Percentiles rank a stretch among this genome's conserved stretches.
phyloP scores from a whole-genome alignment of 1,284 basidiomycete genomes.

The Ceraceosorus bombacis region DNA sequence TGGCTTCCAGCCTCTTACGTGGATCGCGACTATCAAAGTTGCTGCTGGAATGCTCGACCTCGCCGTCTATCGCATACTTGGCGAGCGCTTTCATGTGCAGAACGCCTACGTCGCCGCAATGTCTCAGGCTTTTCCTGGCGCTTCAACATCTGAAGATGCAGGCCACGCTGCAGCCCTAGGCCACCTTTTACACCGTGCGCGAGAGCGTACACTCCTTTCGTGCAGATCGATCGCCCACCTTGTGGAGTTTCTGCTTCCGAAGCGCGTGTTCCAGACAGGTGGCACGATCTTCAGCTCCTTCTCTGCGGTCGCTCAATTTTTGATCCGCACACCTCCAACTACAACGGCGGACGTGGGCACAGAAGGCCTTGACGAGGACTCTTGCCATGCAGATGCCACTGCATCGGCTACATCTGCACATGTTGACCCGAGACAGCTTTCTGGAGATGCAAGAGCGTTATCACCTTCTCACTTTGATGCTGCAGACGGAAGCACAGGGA shows the following conservation, averaged over 20 bases:
- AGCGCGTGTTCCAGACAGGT: conserved; percentile 31
- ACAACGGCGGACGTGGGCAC: conserved; percentile 4
- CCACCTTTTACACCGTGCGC: conserved; percentile 26
- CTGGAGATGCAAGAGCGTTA: conserved; percentile 1
- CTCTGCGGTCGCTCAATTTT: conserved; percentile 34
- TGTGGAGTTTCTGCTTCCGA: conserved; percentile 24
- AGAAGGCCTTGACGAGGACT: neutral
- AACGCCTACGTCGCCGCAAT: conserved; percentile 23
- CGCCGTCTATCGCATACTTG: conserved; percentile 28
- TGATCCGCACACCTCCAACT: conserved; percentile 18
- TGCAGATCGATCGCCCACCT: conserved; percentile 30
- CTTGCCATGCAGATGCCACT: neutral
- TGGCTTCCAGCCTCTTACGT: conserved; percentile 31
- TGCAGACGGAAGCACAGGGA: neutral
- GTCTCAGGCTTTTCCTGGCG: neutral
- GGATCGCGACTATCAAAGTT: conserved; percentile 34
- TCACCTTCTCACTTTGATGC: neutral
- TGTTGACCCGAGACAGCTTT: neutral
- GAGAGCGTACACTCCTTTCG: conserved; percentile 23
- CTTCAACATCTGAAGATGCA: neutral
- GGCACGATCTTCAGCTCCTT: conserved; percentile 29
- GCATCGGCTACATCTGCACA: neutral
- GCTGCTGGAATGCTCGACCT: conserved; percentile 30
- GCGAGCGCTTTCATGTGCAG: conserved; percentile 27
- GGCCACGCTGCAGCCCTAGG: conserved; percentile 14